Evolutionary conservation across 2,329 filamentous ascomycete genomes (phyloP), one percentile per base, ranked within the genome.

Genomic region (Albifimbria verrucaria): DNA sequence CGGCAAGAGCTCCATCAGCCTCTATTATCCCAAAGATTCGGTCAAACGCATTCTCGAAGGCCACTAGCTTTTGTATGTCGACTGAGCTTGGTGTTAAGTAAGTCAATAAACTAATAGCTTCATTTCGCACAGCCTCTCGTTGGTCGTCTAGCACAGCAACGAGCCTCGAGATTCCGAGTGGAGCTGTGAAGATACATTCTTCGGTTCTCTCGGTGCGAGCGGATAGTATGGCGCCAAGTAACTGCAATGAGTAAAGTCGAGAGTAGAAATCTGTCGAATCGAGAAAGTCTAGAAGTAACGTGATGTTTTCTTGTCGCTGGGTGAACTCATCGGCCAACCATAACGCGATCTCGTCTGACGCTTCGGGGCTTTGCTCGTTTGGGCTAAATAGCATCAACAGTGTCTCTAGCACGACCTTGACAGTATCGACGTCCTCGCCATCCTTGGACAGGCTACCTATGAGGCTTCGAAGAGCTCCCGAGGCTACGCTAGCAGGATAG

Each of bases 261-360:
- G 91, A 89, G 71, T 95, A 96, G 65, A 96, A 96, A 64, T 97
- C 92, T 59, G 79, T 80, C 15, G 87, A 85, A 60, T 97, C 93
- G 59, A 99, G 81, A 52, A 99, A 89, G 67, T 94, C 89, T 55
- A 99, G 83, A 22, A 99, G 82, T 17, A 94, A 78, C 2, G 90
- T 93, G 56, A 97, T 93, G 70, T 99, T 97, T 73, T 97, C 93
- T 82, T 97, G 92, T 57, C 90, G 87, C 78, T 96, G 92, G 28
- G 94, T 97, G 69, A 99, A 99, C 71, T 97, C 93, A 72, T 99
- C 94, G 51, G 94, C 94, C 54, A 99, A 80, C 92, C 94, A 99
- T 24, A 97, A 77, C 18, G 89, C 89, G 62, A 99, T 95, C 72
- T 99, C 94, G 59, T 97, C 93, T 15, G 93, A 96, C 51, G 93